phyloP scores from a whole-genome alignment of 2,329 filamentous ascomycete species.

The Leptographium wingfieldii region DNA sequence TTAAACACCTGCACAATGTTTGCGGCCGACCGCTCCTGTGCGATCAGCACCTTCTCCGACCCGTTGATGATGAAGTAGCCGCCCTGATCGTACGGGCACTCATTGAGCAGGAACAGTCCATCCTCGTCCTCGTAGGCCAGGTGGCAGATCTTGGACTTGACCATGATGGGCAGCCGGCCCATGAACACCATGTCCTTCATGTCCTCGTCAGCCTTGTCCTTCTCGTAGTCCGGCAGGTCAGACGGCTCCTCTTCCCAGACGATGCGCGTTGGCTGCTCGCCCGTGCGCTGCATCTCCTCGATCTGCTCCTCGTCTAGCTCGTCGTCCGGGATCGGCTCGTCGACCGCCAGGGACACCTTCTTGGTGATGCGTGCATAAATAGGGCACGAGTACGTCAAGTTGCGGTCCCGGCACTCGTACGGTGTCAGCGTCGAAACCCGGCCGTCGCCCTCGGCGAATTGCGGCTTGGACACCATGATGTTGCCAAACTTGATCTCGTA shows the following conservation, averaged over 20 bases:
- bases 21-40: conserved; percentile 91
- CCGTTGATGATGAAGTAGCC: conserved; percentile 99
- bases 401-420: conserved; percentile 90
- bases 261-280: conserved; percentile 44
- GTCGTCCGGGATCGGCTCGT: conserved; percentile 52
- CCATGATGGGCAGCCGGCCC: conserved; percentile 93
- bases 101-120: conserved; percentile 79
- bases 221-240: conserved; percentile 37
- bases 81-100: conserved; percentile 96
- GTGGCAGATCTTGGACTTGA: conserved; percentile 93
- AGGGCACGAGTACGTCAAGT: conserved; percentile 87
- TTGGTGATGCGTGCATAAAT: conserved; percentile 83
- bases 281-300: conserved; percentile 39
- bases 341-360: conserved; percentile 70
- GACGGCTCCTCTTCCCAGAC: conserved; percentile 49
- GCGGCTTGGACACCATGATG: conserved; percentile 77
- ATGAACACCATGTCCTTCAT: conserved; percentile 72
- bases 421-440: conserved; percentile 75
- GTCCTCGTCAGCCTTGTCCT: conserved; percentile 39
- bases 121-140: conserved; percentile 73
- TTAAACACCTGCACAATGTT: conserved; percentile 99
- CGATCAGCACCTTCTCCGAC: conserved; percentile 95
- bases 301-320: conserved; percentile 57
- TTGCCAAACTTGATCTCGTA: conserved; percentile 94
- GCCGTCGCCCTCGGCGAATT: conserved; percentile 87